A percentile compares a stretch with the other conserved stretches of the same genome.
phyloP scores from a whole-genome alignment of 2,329 filamentous ascomycete genomes.

The Simplicillium sp. region DNA sequence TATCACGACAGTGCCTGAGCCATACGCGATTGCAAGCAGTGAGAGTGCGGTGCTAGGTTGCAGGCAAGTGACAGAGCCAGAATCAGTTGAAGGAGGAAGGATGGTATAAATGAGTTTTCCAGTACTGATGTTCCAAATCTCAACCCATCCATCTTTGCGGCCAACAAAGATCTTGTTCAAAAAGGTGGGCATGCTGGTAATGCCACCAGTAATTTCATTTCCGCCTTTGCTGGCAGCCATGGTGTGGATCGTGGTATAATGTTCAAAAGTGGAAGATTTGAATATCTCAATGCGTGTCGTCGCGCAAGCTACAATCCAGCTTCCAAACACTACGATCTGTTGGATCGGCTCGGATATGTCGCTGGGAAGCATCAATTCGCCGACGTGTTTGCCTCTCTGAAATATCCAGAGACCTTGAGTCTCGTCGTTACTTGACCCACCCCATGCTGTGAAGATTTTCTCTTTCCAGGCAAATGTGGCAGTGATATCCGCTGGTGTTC shows the following conservation, averaged over 20 bases:
- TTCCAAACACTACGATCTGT: slow-evolving; percentile 74
- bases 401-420: slow-evolving; percentile 77
- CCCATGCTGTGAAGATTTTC: slow-evolving; percentile 83
- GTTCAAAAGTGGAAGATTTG: slow-evolving; percentile 73
- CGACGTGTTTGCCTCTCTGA: slow-evolving; percentile 79
- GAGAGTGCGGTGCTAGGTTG: slow-evolving; percentile 78
- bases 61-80: slow-evolving; percentile 77
- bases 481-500: slow-evolving; percentile 78
- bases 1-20: slow-evolving; percentile 67
- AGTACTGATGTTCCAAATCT: slow-evolving; percentile 96
- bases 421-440: slow-evolving; percentile 42
- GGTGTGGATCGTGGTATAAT: slow-evolving; percentile 76
- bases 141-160: slow-evolving; percentile 76
- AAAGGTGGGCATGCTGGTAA: slow-evolving; percentile 87
- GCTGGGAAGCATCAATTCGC: slow-evolving; percentile 59
- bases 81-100: slow-evolving; percentile 60
- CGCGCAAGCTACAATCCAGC: slow-evolving; percentile 81
- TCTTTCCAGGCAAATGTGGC: slow-evolving; percentile 84
- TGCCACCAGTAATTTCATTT: slow-evolving; percentile 64
- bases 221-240: slow-evolving; percentile 46
- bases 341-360: slow-evolving; percentile 62
- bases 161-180: slow-evolving; percentile 94
- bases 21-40: slow-evolving; percentile 80
- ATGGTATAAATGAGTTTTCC: slow-evolving; percentile 88
- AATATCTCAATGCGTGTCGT: slow-evolving; percentile 75